A percentile compares a stretch with the other conserved stretches of the same genome.
These are phyloP conservation scores for Diaporthe capsici DNA, from an alignment of 2,329 filamentous ascomycete species.

Conservation along the genomic window DNA sequence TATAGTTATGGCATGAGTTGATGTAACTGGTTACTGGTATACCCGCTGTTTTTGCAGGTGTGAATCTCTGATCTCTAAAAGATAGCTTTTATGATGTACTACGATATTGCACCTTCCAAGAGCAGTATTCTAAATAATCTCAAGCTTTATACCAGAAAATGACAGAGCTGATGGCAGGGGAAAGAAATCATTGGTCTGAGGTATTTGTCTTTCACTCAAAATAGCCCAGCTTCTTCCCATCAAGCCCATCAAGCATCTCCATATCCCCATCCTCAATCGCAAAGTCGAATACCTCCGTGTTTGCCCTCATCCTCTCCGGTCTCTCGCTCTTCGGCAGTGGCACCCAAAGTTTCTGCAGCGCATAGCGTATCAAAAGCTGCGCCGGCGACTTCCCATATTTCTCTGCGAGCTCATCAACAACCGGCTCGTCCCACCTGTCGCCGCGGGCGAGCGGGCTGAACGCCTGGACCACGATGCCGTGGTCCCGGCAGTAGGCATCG, in stretches of 20 bases:
- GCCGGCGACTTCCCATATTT: conserved; percentile 73
- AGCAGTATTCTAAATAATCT: too few species aligned
- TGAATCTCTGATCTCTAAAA: background rate
- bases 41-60: background rate
- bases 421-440: conserved; percentile 72
- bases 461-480: conserved; percentile 66
- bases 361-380: conserved; percentile 78
- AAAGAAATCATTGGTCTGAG: background rate
- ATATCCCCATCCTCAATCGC: conserved; percentile 70
- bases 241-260: conserved; percentile 45
- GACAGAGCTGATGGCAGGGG: too few species aligned
- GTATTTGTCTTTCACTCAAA: background rate
- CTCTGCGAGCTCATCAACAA: conserved; percentile 67
- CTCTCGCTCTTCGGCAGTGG: conserved; percentile 77
- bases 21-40: too few species aligned
- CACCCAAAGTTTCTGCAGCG: conserved; percentile 78
- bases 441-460: conserved; percentile 71
- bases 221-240: conserved; percentile 1
- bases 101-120: too few species aligned
- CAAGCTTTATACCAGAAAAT: too few species aligned
- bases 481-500: conserved; percentile 66
- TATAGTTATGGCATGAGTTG: too few species aligned
- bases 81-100: too few species aligned
- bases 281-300: conserved; percentile 74
- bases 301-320: conserved; percentile 70